Evolutionary conservation across 768 basidiomycete species (phyloP).

Genomic region (Russula virescens): DNA sequence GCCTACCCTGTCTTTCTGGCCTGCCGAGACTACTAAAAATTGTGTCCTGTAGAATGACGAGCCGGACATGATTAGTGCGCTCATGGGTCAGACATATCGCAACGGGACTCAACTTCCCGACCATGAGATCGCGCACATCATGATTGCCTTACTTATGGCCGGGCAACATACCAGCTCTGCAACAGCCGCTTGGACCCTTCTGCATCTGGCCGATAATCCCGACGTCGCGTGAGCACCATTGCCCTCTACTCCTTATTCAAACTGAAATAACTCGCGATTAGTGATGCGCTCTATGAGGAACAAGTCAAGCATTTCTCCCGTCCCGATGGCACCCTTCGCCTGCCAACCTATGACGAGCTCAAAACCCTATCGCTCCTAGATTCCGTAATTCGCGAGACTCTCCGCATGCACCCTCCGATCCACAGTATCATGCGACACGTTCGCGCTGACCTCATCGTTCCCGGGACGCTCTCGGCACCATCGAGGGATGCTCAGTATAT

Average conservation of each 20-base stretch:
- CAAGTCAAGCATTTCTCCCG: slow-evolving; percentile 77
- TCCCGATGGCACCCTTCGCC: slow-evolving; percentile 72
- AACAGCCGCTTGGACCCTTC: slow-evolving; percentile 82
- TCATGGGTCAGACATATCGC: slow-evolving; percentile 80
- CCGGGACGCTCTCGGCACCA: slow-evolving; percentile 72
- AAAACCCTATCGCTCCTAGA: slow-evolving; percentile 80
- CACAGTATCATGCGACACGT: slow-evolving; percentile 95
- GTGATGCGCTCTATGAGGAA: slow-evolving; percentile 82
- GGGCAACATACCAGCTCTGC: slow-evolving; percentile 98
- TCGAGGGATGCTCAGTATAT: slow-evolving; percentile 70
- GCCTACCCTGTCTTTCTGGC: background rate
- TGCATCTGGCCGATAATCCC: slow-evolving; percentile 75
- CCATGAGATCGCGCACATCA: slow-evolving; percentile 93
- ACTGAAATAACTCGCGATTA: slow-evolving; percentile 30
- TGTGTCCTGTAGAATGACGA: slow-evolving; percentile 45
- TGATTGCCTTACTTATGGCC: slow-evolving; percentile 99
- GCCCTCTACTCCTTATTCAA: background rate
- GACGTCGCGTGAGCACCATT: slow-evolving; percentile 59
- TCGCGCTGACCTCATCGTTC: slow-evolving; percentile 77
- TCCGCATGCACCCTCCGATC: slow-evolving; percentile 91
- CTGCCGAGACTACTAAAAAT: slow-evolving; percentile 10
- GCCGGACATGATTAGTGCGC: slow-evolving; percentile 88
- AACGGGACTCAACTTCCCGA: slow-evolving; percentile 72
- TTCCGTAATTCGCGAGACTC: slow-evolving; percentile 87
- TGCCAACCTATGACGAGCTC: slow-evolving; percentile 82